Percentiles rank a stretch among this genome's conserved stretches.
Conservation (phyloP, 345 rosid genomes). For the Citrus cavaleriei region DNA sequence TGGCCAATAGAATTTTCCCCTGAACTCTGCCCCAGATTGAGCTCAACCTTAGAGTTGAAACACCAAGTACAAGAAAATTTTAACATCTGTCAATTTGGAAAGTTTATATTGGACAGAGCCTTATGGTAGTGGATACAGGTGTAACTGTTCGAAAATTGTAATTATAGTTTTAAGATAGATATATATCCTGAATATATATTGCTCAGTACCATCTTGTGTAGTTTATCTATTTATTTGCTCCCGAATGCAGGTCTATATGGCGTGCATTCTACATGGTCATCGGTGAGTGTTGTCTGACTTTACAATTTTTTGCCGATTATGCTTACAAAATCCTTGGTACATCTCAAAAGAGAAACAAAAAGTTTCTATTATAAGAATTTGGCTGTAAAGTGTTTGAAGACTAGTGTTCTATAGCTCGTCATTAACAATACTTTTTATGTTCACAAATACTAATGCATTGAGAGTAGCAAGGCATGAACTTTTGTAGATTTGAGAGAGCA, state of each 20-base stretch:
- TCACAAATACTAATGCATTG: neutral
- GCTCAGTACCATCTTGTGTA: neutral
- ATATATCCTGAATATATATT: neutral
- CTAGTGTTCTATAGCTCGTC: neutral
- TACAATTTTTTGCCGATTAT: neutral
- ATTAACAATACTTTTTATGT: neutral
- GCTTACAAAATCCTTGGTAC: neutral
- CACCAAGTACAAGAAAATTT: neutral
- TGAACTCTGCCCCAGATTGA: neutral
- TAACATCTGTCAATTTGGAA: neutral
- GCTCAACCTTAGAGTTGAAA: neutral
- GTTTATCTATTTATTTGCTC: slow-evolving; percentile 13
- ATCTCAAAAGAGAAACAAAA: neutral
- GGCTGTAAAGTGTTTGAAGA: neutral
- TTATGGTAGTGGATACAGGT: neutral
- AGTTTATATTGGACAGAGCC: neutral
- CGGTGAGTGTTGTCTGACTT: slow-evolving; percentile 46
- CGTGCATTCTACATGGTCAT: slow-evolving; percentile 74
- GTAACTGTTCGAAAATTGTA: neutral
- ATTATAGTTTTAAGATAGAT: neutral
- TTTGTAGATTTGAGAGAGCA: neutral
- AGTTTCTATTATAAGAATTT: neutral
- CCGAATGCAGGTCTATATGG: slow-evolving; percentile 84
- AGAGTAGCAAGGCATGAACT: neutral
- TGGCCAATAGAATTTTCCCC: too few species aligned